Conservation (phyloP, 2,329 filamentous ascomycete species). For the Bipolaris sorokiniana region DNA sequence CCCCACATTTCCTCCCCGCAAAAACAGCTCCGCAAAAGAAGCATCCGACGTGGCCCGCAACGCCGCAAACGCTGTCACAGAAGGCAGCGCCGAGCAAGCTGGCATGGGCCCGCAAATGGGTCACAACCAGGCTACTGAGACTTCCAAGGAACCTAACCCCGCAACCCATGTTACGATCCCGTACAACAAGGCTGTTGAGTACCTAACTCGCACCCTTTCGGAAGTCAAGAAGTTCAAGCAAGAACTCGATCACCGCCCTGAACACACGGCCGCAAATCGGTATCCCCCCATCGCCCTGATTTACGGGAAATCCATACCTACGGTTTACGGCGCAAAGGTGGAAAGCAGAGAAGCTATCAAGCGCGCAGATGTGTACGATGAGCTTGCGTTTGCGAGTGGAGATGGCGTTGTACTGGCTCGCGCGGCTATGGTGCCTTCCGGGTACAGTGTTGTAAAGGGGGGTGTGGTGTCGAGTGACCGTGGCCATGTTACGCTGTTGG, state of each 20-base stretch:
- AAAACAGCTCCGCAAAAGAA: constrained; percentile 31
- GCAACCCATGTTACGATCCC: constrained; percentile 60
- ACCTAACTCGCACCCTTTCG: constrained; percentile 76
- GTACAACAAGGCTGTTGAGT: constrained; percentile 63
- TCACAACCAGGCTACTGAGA: constrained; percentile 36
- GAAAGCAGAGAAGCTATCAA: constrained; percentile 74
- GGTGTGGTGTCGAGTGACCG: constrained; percentile 80
- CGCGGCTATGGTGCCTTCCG: constrained; percentile 82
- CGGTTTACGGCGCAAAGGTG: constrained; percentile 81
- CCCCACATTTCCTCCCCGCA: constrained; percentile 44
- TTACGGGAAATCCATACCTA: constrained; percentile 86
- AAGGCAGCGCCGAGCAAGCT: constrained; percentile 36
- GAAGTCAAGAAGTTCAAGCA: constrained; percentile 76
- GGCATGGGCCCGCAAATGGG: constrained; percentile 58
- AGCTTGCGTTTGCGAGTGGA: constrained; percentile 83
- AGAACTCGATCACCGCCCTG: constrained; percentile 68
- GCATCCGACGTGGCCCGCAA: constrained; percentile 33
- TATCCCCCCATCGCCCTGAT: constrained; percentile 86
- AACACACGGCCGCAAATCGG: constrained; percentile 67
- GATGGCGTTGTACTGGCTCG: constrained; percentile 88
- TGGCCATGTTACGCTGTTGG: constrained; percentile 85
- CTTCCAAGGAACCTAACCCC: constrained; percentile 32
- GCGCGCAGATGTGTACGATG: constrained; percentile 79
- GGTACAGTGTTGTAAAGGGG: constrained; percentile 75
- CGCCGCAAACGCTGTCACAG: constrained; percentile 34